Percentiles rank a stretch among this genome's conserved stretches.
Conservation (phyloP, 768 basidiomycete genomes). For the Gautieria morchelliformis region DNA sequence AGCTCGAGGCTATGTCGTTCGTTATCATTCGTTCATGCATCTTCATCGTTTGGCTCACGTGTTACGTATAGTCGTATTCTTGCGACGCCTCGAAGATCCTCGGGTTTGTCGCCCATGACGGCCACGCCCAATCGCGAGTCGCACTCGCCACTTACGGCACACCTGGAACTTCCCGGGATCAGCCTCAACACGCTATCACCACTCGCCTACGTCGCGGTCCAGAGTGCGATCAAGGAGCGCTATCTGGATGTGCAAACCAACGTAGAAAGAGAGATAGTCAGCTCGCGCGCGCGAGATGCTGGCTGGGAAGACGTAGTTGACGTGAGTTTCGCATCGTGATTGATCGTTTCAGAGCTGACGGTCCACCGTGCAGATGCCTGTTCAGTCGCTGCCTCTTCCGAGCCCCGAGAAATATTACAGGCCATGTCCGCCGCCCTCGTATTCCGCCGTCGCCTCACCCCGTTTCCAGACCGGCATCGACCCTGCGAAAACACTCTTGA, state of each 20-base stretch:
- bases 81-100: slow-evolving; percentile 28
- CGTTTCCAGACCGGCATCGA: background rate
- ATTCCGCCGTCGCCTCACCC: background rate
- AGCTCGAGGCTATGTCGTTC: slow-evolving; percentile 26
- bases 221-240: slow-evolving; percentile 59
- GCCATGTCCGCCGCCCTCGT: slow-evolving; percentile 40
- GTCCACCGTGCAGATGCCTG: background rate
- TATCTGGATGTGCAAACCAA: slow-evolving; percentile 45
- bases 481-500: background rate
- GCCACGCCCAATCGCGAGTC: background rate
- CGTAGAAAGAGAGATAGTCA: slow-evolving; percentile 49
- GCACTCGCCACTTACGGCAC: background rate
- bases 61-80: slow-evolving; percentile 22
- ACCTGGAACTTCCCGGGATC: background rate
- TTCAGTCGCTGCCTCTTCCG: slow-evolving; percentile 1
- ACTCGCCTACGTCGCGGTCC: slow-evolving; percentile 33
- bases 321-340: slow-evolving; percentile 31
- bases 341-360: background rate
- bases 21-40: slow-evolving; percentile 7
- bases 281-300: slow-evolving; percentile 63
- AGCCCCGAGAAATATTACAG: slow-evolving; percentile 51
- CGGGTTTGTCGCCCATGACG: background rate
- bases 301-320: slow-evolving; percentile 86
- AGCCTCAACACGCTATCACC: background rate
- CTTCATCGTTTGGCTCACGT: background rate